These are phyloP conservation scores for Schwanniomyces polymorphus DNA, from an alignment of 805 yeast genomes.

Conservation along the genomic window DNA sequence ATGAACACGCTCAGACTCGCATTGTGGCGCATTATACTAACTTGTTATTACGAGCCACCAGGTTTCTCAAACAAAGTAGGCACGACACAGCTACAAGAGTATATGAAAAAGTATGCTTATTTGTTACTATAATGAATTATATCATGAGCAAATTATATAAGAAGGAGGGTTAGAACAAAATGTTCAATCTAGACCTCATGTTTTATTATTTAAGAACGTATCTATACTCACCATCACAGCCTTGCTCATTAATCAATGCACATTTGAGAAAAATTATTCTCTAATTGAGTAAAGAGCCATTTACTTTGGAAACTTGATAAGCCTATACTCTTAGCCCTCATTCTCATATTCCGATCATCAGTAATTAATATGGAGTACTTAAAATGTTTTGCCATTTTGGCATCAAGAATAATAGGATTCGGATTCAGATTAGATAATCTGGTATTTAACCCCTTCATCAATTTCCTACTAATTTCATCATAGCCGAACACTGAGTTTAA, in stretches of 20 bases:
- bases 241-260: constrained; percentile 45
- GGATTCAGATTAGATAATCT: constrained; percentile 12
- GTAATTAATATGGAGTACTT: constrained; percentile 64
- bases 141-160: neutral
- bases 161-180: neutral
- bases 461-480: constrained; percentile 38
- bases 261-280: constrained; percentile 44
- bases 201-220: neutral
- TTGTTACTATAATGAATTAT: neutral
- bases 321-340: constrained; percentile 61
- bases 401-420: constrained; percentile 18
- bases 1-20: neutral
- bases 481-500: constrained; percentile 48
- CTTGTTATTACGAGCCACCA: neutral
- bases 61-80: neutral
- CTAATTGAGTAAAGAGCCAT: constrained; percentile 59
- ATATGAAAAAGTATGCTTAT: neutral
- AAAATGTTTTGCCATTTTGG: constrained; percentile 44
- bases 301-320: constrained; percentile 55
- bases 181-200: neutral
- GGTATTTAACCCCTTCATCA: constrained; percentile 41
- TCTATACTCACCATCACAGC: neutral
- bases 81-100: neutral
- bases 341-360: constrained; percentile 72
- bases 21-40: too few relatives aligned